phyloP scores from a whole-genome alignment of 345 rosid species.

The Aegle marmelos region DNA sequence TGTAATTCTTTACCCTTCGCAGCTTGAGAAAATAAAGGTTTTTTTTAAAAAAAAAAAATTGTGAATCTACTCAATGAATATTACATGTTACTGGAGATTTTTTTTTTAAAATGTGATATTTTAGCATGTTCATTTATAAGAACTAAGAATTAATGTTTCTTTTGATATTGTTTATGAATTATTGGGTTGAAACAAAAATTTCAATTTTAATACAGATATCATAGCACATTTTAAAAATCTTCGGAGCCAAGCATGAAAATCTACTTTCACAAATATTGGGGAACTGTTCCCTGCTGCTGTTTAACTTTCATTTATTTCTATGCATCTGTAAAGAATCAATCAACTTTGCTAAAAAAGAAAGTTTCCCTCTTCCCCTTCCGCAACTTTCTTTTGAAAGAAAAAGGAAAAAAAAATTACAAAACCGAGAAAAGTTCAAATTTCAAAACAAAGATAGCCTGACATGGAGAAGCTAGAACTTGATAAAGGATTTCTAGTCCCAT shows the following conservation, averaged over 20 bases:
- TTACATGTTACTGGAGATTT: too few species aligned
- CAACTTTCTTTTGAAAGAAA: background rate
- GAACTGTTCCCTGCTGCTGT: background rate
- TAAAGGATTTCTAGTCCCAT: background rate
- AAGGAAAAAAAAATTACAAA: background rate
- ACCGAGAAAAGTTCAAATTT: background rate
- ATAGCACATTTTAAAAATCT: too few species aligned
- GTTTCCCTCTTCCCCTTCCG: background rate
- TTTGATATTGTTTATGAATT: too few species aligned
- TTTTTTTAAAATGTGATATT: too few species aligned
- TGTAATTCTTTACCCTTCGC: conserved; percentile 2
- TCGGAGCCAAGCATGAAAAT: too few species aligned
- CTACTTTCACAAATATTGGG: background rate
- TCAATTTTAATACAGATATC: too few species aligned
- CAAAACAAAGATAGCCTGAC: background rate
- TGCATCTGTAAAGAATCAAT: background rate
- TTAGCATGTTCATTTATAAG: too few species aligned
- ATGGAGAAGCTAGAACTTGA: background rate
- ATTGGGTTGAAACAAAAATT: too few species aligned
- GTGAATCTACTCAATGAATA: too few species aligned
- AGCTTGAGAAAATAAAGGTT: conserved; percentile 6
- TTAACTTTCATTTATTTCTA: too few species aligned
- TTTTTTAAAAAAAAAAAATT: background rate
- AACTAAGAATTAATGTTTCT: too few species aligned
- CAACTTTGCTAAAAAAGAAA: background rate